Base-by-base conservation (phyloP, 108 stramenopile genomes). In the Cylindrotheca closterium region DNA sequence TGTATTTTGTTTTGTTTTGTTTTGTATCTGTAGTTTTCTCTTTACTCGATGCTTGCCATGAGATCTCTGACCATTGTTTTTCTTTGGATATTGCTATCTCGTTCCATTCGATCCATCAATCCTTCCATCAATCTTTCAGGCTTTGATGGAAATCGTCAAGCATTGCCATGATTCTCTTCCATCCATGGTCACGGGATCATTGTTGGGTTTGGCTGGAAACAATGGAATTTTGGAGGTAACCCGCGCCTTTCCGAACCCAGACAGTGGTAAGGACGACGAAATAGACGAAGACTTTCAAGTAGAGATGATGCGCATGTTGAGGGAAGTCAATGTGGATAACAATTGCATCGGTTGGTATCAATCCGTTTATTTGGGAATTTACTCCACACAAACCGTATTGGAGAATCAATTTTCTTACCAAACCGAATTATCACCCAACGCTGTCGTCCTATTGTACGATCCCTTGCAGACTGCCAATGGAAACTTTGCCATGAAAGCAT, bases 261-360 rank as follows among this genome's bases (percentile, higher is more conserved):
- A 85, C 55, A 65, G 78, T 45, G 74, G 72, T 31, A 68, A 80
- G 42, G 93, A 91, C 47, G 82, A 74, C 37, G 73, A 82, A 10
- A 77, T 79, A 1, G 77, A 81, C 29, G 83, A 85, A n/a, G 81
- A 72, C 18, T 98, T 89, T 65, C 96, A 97, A 71, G 64, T 95
- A 30, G 96, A 98, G 75, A 98, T 98, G 98, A 97, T 98, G 96
- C 92, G 95, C 71, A 97, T 98, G 98, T 81, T 98, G 8, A 76
- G 92, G 49, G 95, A 96, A 83, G 96, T 98, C 62, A 98, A 98
- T 67, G 92, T 98, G 30, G 98, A 99, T 70, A 96, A 94, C 77
- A 99, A 98, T 79, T 93, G 92, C 66, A 97, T 98, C 47, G 98
- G 98, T n/a, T 99, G 97, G 97, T 99, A 99, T 80, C 96, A 96